Percentiles rank a stretch among this genome's conserved stretches.
Evolutionary conservation across 768 basidiomycete species (phyloP).

Genomic region (Amanita pallidorosea): DNA sequence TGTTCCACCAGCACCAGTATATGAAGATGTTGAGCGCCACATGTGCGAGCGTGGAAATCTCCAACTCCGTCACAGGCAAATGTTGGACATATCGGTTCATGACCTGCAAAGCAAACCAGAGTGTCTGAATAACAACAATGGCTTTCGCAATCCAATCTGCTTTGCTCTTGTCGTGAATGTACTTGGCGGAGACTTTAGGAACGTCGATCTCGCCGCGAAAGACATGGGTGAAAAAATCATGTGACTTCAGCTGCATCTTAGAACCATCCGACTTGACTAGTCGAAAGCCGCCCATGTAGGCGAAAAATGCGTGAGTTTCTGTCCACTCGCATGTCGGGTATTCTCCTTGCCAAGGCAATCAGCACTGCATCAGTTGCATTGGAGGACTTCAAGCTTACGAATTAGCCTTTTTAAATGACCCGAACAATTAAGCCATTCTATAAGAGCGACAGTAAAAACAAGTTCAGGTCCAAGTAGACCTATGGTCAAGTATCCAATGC

Average conservation of each 20-base stretch:
- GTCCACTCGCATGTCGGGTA: neutral
- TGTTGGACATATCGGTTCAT: conserved; percentile 12
- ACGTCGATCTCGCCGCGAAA: neutral
- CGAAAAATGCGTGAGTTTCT: neutral
- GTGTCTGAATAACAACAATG: too few relatives aligned
- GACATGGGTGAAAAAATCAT: too few relatives aligned
- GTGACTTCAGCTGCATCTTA: too few relatives aligned
- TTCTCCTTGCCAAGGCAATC: neutral
- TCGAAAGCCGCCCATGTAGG: neutral
- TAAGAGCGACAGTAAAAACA: neutral
- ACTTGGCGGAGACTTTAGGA: conserved; percentile 8
- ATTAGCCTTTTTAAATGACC: neutral
- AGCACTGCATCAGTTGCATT: neutral
- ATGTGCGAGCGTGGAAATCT: conserved; percentile 20
- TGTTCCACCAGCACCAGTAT: too few relatives aligned
- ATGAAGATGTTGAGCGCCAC: conserved; percentile 15
- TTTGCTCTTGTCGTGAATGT: conserved; percentile 18
- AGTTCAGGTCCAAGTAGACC: neutral
- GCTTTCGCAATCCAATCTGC: conserved; percentile 15
- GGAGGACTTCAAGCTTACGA: neutral
- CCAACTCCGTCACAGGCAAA: conserved; percentile 18
- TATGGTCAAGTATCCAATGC: neutral
- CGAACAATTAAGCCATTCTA: neutral
- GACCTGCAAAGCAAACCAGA: conserved; percentile 20
- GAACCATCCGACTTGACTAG: too few relatives aligned